Conservation (phyloP, 2,329 filamentous ascomycete species). For the Colletotrichum sp. region DNA sequence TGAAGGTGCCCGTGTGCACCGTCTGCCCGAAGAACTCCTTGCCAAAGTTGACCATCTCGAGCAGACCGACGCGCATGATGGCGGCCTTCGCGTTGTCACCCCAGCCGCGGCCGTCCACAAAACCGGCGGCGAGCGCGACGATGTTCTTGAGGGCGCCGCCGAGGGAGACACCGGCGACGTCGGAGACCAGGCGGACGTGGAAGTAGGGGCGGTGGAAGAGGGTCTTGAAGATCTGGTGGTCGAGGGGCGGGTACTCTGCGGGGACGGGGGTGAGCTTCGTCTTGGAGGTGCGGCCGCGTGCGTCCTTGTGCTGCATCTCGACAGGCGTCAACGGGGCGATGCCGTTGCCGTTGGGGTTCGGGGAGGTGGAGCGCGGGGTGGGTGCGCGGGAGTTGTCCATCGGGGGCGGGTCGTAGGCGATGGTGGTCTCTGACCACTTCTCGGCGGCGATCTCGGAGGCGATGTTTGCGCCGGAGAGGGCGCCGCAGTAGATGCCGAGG, state of each 20-base stretch:
- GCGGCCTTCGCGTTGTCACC: constrained; percentile 99
- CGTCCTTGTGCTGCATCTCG: constrained; percentile 70
- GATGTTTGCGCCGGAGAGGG: constrained; percentile 94
- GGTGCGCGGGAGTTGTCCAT: constrained; percentile 81
- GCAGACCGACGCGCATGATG: constrained; percentile 92
- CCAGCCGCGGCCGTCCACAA: constrained; percentile 95
- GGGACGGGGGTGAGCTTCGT: constrained; percentile 78
- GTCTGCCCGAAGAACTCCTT: constrained; percentile 90
- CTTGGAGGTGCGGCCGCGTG: constrained; percentile 69
- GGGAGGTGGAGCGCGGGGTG: constrained; percentile 57
- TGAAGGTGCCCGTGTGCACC: constrained; percentile 84
- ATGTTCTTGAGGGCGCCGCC: constrained; percentile 97
- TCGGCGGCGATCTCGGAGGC: constrained; percentile 92
- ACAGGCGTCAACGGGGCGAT: constrained; percentile 42
- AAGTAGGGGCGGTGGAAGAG: constrained; percentile 98
- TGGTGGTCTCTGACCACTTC: constrained; percentile 96
- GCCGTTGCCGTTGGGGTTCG: constrained; percentile 50
- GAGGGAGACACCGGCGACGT: constrained; percentile 96
- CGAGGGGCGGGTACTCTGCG: constrained; percentile 81
- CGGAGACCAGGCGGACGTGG: constrained; percentile 90
- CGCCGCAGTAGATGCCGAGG: constrained; percentile 94
- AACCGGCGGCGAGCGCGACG: constrained; percentile 91
- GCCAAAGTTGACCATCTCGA: constrained; percentile 97
- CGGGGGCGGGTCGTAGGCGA: constrained; percentile 91
- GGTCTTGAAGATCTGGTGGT: constrained; percentile 80